Evolutionary conservation across 257 asterid genomes (phyloP).

Genomic region (Nicotiana sylvestris): DNA sequence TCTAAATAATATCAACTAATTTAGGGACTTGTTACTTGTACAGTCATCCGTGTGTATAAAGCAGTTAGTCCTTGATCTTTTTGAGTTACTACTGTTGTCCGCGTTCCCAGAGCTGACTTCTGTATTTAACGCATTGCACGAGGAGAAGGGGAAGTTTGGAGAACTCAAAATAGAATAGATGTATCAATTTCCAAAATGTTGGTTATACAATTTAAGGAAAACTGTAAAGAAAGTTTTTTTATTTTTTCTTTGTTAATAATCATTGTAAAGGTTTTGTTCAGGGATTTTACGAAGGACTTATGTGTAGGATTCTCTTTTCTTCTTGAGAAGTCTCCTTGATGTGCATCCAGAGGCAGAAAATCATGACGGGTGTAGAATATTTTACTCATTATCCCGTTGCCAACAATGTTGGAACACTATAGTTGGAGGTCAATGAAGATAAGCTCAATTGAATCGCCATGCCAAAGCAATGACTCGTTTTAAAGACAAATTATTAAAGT

Average conservation of each 20-base stretch:
- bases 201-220: background rate
- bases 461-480: no score
- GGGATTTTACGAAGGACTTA: background rate
- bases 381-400: no score
- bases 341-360: no score
- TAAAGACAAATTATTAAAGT: no score
- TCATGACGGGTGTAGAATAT: no score
- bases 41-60: constrained; percentile 81
- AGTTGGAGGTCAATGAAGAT: no score
- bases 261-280: background rate
- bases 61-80: constrained; percentile 71
- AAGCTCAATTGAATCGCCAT: no score
- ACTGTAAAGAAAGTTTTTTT: background rate
- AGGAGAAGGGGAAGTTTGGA: constrained; percentile 68
- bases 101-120: constrained; percentile 78
- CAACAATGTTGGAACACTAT: no score
- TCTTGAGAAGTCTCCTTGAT: no score
- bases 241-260: background rate
- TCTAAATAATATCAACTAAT: background rate
- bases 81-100: constrained; percentile 63
- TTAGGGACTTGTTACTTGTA: constrained; percentile 6
- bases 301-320: background rate
- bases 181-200: background rate
- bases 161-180: constrained; percentile 25
- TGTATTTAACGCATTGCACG: constrained; percentile 55